Evolutionary conservation across 305 asterid genomes (phyloP), one percentile per base, ranked within the genome.

Genomic region (Solanum aculeatissimum): DNA sequence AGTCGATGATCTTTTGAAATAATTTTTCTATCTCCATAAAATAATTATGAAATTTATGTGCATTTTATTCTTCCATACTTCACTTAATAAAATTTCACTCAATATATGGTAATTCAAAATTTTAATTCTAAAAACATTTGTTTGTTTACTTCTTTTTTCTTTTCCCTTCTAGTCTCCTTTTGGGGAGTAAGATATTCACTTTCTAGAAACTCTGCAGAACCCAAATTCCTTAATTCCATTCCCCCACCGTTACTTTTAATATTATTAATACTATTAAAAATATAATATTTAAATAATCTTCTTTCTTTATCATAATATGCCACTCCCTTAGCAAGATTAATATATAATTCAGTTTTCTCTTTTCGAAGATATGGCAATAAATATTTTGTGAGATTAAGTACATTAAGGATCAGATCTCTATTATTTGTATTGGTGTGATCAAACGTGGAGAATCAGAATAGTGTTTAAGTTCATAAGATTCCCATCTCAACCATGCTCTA

Each of bases 181-280:
- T 80, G 87, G 93, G 91, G 93, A 86, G 91, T 87, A 90, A 88
- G 79, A 42, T 68, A 69, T 68, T 88, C 84, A 29, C 63, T 81
- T 72, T 40, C 18, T 60, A 88, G 88, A 89, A 89, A 89, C 91
- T 83, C 85, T 87, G 83, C 89, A 86, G 80, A 66, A 13, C 16
- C 32, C 32, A 80, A 80, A 12, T 71, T 71, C 79, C 3, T 71
- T 42, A 71, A 42, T 42, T 71, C n/a, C 55, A 42, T 42, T 12
- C 27, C 55, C 18, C 35, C 55, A 42, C 6, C 55, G n/a, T 71
- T n/a, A n/a, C 9, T n/a, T 71, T 42, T 11, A 58, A 40, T 40
- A 10, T 51, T 51, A 8, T 35, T 9, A 18, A 8, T n/a, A n/a
- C n/a, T 42, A 38, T 70, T 40, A 42, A 40, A 11, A 40, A 40